Conservation (phyloP, 139 green algal species). For the Chlamydomonas eustigma region DNA sequence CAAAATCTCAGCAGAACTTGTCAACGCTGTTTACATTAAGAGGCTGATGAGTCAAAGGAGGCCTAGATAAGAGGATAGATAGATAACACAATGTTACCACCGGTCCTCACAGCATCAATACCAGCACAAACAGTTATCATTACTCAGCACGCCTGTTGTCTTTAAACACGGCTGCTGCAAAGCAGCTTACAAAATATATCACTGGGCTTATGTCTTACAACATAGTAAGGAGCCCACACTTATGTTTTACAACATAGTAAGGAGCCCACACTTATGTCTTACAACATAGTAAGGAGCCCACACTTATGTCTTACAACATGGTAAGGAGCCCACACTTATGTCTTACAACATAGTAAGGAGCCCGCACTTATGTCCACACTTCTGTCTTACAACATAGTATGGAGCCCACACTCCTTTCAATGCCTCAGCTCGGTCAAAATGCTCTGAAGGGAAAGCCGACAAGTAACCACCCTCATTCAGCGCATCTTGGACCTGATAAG, state of each 20-base stretch:
- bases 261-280: background rate
- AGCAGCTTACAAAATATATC: background rate
- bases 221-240: background rate
- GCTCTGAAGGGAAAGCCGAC: slow-evolving; percentile 55
- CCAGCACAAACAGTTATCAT: too few species aligned
- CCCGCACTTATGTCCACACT: background rate
- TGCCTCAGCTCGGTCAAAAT: slow-evolving; percentile 57
- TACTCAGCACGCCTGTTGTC: too few species aligned
- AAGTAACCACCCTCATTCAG: slow-evolving; percentile 45
- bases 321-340: background rate
- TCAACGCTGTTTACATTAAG: too few species aligned
- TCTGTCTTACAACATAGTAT: slow-evolving; percentile 23
- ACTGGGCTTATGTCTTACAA: background rate
- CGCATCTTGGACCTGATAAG: slow-evolving; percentile 29
- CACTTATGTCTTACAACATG: background rate
- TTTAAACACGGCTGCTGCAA: too few species aligned
- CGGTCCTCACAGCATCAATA: too few species aligned
- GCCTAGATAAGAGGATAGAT: too few species aligned
- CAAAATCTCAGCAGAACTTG: too few species aligned
- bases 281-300: background rate
- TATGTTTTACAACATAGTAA: too few species aligned
- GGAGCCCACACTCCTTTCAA: slow-evolving; percentile 62
- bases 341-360: background rate
- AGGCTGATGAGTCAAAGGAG: too few species aligned
- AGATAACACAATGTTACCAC: too few species aligned